Evolutionary conservation across 2,329 filamentous ascomycete genomes (phyloP).

Genomic region (Fusarium albidum): DNA sequence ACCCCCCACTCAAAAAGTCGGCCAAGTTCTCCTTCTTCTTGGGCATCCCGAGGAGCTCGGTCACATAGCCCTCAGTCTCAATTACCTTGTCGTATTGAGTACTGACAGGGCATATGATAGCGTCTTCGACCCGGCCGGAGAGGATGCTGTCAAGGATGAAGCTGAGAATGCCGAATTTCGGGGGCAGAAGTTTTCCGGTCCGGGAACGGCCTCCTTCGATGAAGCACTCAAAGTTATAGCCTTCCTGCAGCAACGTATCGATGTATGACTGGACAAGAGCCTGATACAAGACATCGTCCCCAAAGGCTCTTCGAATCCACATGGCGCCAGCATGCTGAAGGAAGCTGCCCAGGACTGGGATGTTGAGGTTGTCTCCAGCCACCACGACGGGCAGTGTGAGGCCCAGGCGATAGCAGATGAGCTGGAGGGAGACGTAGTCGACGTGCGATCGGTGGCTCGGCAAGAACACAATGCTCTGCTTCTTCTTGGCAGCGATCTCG

Average conservation of each 20-base stretch:
- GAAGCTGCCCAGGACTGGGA: conserved; percentile 88
- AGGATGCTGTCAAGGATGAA: conserved; percentile 92
- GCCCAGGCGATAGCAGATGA: conserved; percentile 94
- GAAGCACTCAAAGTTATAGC: conserved; percentile 96
- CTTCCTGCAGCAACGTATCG: conserved; percentile 87
- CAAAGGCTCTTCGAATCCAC: conserved; percentile 94
- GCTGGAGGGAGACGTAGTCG: conserved; percentile 92
- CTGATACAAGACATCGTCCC: conserved; percentile 87
- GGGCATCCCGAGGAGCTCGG: conserved; percentile 89
- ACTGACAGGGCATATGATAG: conserved; percentile 93
- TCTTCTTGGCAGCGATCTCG: conserved; percentile 81
- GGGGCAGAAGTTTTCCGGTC: conserved; percentile 91
- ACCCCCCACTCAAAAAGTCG: conserved; percentile 85
- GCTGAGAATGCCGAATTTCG: conserved; percentile 93
- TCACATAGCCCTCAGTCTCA: conserved; percentile 96
- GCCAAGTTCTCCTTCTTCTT: conserved; percentile 95
- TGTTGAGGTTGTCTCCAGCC: conserved; percentile 95
- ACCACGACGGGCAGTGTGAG: conserved; percentile 91
- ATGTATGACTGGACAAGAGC: conserved; percentile 97
- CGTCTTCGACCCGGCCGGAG: conserved; percentile 86
- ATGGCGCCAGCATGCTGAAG: conserved; percentile 96
- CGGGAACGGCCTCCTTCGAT: conserved; percentile 94
- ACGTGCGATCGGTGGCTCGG: conserved; percentile 95
- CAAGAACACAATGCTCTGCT: conserved; percentile 95
- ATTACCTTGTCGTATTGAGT: conserved; percentile 99